These are phyloP conservation scores for Solanum piurae DNA, from an alignment of 257 asterid species.

Conservation along the genomic window DNA sequence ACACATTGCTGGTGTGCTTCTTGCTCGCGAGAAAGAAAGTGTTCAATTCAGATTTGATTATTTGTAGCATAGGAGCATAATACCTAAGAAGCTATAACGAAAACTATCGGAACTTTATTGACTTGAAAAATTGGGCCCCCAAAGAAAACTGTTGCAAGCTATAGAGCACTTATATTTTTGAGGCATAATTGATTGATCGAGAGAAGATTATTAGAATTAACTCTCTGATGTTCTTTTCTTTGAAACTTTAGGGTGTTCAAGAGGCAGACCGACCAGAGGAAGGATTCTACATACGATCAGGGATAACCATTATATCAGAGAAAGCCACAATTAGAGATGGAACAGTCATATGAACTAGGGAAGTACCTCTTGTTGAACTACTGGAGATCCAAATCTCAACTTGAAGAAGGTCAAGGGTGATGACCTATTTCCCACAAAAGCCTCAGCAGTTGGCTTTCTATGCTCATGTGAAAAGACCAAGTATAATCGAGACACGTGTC, in stretches of 20 bases:
- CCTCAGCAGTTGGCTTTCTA: not conserved
- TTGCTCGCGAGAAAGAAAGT: not conserved
- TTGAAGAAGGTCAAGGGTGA: not conserved
- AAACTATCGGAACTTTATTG: not conserved
- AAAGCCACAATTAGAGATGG: conserved; percentile 79
- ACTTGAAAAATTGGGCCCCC: not conserved
- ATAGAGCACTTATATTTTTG: not conserved
- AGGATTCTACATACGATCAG: conserved; percentile 83
- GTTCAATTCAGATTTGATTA: not conserved
- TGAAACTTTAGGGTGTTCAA: conserved; percentile 48
- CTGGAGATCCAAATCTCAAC: not conserved
- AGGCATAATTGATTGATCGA: not conserved
- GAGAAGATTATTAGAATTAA: not conserved
- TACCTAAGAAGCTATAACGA: not conserved
- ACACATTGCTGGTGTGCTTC: not conserved
- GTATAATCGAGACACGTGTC: not conserved
- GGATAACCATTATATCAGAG: conserved; percentile 57
- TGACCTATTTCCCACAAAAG: not conserved
- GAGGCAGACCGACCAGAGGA: conserved; percentile 72
- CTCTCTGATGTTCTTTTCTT: not conserved
- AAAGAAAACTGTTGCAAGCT: not conserved
- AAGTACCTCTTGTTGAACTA: not conserved
- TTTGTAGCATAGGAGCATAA: not conserved
- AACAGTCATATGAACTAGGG: conserved; percentile 34
- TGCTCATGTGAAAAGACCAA: not conserved